phyloP scores from a whole-genome alignment of 371 early-diverging fungal genomes.

The Rhizopus arrhizus region DNA sequence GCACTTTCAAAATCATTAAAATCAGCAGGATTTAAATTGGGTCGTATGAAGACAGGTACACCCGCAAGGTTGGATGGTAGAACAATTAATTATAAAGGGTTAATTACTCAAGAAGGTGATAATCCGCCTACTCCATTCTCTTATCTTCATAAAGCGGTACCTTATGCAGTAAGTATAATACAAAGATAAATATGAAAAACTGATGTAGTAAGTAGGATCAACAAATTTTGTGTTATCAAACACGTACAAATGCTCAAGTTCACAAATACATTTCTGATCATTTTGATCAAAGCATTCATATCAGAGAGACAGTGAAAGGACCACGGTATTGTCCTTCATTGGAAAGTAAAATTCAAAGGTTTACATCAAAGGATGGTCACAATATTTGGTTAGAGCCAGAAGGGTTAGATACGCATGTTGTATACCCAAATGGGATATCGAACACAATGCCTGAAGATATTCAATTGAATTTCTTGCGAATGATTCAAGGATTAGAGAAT shows the following conservation, averaged over 20 bases:
- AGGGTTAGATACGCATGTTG: conserved; percentile 64
- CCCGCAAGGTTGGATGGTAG: conserved; percentile 78
- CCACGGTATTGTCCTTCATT: conserved; percentile 89
- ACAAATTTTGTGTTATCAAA: conserved; percentile 80
- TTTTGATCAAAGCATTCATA: conserved; percentile 80
- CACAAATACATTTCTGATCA: conserved; percentile 74
- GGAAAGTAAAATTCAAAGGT: conserved; percentile 81
- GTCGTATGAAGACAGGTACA: conserved; percentile 82
- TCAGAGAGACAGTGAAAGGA: conserved; percentile 81
- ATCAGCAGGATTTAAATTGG: conserved; percentile 75
- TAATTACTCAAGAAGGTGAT: conserved; percentile 74
- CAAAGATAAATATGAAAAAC: neutral
- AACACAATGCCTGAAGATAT: conserved; percentile 83
- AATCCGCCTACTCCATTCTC: conserved; percentile 79
- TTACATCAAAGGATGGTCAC: conserved; percentile 67
- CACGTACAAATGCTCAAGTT: conserved; percentile 69
- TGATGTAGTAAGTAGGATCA: conserved; percentile 32
- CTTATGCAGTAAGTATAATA: conserved; percentile 50
- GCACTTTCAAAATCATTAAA: conserved; percentile 76
- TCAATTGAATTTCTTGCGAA: conserved; percentile 71
- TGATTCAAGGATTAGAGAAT: conserved; percentile 78
- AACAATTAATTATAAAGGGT: conserved; percentile 72
- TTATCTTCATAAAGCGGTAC: conserved; percentile 68
- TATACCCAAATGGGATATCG: conserved; percentile 87
- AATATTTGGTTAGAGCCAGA: conserved; percentile 87